Base-by-base conservation (phyloP, 1,139 yeast species). In the Suhomyces atakaporum region DNA sequence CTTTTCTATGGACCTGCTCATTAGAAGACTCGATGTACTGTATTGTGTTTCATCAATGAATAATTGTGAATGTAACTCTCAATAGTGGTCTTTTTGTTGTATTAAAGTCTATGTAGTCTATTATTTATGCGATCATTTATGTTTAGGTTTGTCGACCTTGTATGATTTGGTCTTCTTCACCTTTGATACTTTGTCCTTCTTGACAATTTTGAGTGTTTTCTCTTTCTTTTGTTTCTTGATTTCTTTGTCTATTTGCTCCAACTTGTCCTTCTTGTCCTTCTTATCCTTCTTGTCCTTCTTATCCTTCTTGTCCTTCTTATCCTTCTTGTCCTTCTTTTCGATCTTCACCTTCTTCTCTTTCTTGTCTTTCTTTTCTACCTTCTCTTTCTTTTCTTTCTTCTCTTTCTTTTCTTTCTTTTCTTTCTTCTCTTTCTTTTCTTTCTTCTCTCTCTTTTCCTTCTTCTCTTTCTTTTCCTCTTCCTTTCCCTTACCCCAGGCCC, bases 221-320 rank as follows among this genome's bases (percentile, higher is more conserved):
- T 44, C 35, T 38, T 47, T 47, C 42, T 48, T 29, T 20, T 51
- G 52, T 16, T 42, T 44, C 33, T 47, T 50, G 29, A 31, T 33
- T 30, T 33, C 31, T 25, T 40, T 36, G n/a, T 32, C 33, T 19
- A 27, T 33, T 10, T 29, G 33, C 16, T 33, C 33, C 12, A 35
- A 35, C 30, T 43, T 35, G n/a, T 37, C 39, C 5, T 36, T 34
- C 29, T 35, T 33, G 33, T 44, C 30, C 16, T 36, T 32, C 36
- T 27, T 42, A 26, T 28, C 39, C 37, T 39, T 35, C 31, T 41
- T 45, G 29, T 25, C 35, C 24, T 30, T 32, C 31, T 25, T 34
- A 24, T 33, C 37, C 29, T 30, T 26, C 32, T 32, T 36, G 5
- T 33, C 36, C 27, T 39, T 36, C 15, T 25, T 37, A 15, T 40